These are phyloP conservation scores for Alternaria sp. DNA, from an alignment of 2,329 filamentous ascomycete species.

Conservation along the genomic window DNA sequence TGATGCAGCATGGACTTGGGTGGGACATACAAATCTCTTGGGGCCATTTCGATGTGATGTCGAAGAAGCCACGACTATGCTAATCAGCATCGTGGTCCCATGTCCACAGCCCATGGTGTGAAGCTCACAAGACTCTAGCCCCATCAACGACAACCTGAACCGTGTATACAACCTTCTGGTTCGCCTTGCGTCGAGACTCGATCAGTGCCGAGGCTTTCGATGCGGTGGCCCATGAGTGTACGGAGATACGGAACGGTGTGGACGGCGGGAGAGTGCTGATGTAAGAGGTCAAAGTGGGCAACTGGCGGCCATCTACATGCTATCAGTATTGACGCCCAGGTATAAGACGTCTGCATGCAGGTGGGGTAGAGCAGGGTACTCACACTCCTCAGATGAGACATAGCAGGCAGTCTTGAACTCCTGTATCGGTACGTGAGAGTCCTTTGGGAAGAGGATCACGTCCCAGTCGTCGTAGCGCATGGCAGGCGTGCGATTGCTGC, in stretches of 20 bases:
- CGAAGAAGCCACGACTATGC: constrained; percentile 38
- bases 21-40: constrained; percentile 38
- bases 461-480: constrained; percentile 93
- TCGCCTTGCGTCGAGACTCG: constrained; percentile 30
- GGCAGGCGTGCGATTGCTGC: constrained; percentile 37
- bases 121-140: constrained; percentile 38
- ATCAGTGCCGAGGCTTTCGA: constrained; percentile 36
- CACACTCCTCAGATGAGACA: constrained; percentile 60
- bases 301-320: constrained; percentile 31
- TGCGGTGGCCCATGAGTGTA: constrained; percentile 42
- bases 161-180: constrained; percentile 36
- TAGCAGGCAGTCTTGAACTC: constrained; percentile 84
- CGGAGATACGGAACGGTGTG: constrained; percentile 44
- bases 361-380: constrained; percentile 7
- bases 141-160: constrained; percentile 41
- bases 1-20: too few species aligned
- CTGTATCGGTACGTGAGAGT: constrained; percentile 73
- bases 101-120: neutral
- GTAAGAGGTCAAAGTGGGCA: constrained; percentile 42
- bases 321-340: neutral
- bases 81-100: constrained; percentile 31
- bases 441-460: constrained; percentile 75
- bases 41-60: constrained; percentile 35
- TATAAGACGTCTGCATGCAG: neutral
- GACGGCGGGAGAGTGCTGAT: constrained; percentile 33